Percentiles rank a stretch among this genome's conserved stretches.
Evolutionary conservation across 495 filamentous ascomycete species (phyloP).

Genomic region (Penicillium paradoxum): DNA sequence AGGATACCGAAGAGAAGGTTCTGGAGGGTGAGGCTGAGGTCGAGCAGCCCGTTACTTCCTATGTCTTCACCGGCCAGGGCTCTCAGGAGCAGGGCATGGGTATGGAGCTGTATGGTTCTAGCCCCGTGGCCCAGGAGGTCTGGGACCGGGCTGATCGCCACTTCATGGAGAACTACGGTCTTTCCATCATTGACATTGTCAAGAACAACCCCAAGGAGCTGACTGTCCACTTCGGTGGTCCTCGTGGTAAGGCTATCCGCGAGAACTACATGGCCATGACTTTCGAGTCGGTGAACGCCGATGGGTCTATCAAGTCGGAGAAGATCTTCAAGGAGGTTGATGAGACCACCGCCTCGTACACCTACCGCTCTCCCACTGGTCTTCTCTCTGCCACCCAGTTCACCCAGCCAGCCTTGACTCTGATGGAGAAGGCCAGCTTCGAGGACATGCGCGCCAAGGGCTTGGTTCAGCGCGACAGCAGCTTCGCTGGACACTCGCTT

Average conservation of each 20-base stretch:
- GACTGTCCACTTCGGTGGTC: conserved; percentile 96
- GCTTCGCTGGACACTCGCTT: conserved; percentile 95
- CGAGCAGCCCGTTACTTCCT: conserved; percentile 94
- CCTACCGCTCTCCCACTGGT: conserved; percentile 91
- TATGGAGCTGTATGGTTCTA: conserved; percentile 95
- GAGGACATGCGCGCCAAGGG: conserved; percentile 98
- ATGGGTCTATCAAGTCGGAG: conserved; percentile 92
- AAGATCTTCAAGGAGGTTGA: conserved; percentile 98
- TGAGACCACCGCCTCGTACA: conserved; percentile 89
- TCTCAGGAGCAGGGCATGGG: conserved; percentile 99
- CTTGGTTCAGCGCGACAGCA: conserved; percentile 90
- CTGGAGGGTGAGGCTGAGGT: conserved; percentile 94
- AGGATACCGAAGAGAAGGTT: conserved; percentile 92
- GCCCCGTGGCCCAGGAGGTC: conserved; percentile 88
- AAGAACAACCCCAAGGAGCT: conserved; percentile 99
- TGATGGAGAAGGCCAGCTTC: conserved; percentile 99
- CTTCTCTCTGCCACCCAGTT: conserved; percentile 98
- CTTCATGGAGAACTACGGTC: conserved; percentile 98
- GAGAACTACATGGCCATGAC: conserved; percentile 99
- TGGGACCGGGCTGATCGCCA: conserved; percentile 98
- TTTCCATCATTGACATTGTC: conserved; percentile 97
- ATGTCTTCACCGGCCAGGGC: conserved; percentile 97
- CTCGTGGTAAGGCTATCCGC: conserved; percentile 92
- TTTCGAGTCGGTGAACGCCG: conserved; percentile 88
- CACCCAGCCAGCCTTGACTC: conserved; percentile 91